These are phyloP conservation scores for Mycena polygramma DNA, from an alignment of 768 basidiomycete species.

Conservation along the genomic window DNA sequence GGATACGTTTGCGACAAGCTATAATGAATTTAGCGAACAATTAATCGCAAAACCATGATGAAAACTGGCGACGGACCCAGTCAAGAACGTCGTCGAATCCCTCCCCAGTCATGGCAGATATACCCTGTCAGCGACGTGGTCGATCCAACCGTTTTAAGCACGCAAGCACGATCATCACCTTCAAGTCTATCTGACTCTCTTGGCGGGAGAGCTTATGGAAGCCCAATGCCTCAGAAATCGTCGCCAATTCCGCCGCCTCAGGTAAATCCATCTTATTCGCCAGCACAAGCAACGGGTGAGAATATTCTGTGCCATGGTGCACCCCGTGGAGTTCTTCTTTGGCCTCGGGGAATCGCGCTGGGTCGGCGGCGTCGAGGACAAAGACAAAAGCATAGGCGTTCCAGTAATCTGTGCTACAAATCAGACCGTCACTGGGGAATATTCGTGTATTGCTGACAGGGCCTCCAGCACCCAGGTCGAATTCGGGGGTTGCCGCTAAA, in stretches of 20 bases:
- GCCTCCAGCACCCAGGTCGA: too few relatives aligned
- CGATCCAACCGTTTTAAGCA: background rate
- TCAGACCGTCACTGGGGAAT: too few relatives aligned
- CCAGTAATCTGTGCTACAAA: conserved; percentile 21
- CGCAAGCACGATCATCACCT: background rate
- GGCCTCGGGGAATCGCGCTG: conserved; percentile 60
- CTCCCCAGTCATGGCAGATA: conserved; percentile 16
- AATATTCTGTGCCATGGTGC: too few relatives aligned
- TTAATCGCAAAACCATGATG: background rate
- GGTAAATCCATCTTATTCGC: background rate
- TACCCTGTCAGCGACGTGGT: background rate
- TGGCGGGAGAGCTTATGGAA: background rate
- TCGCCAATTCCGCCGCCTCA: background rate
- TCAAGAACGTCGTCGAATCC: conserved; percentile 18
- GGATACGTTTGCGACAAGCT: too few relatives aligned
- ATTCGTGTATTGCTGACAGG: too few relatives aligned
- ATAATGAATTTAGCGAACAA: background rate
- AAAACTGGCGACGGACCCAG: conserved; percentile 11
- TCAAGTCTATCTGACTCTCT: background rate
- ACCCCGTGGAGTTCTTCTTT: conserved; percentile 37
- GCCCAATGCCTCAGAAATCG: too few relatives aligned
- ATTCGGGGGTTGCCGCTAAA: too few relatives aligned
- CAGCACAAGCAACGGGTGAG: too few relatives aligned
- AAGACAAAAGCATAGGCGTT: conserved; percentile 63
- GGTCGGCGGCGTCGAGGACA: conserved; percentile 63